These are phyloP conservation scores for Naegleria gruberi DNA, from an alignment of 208 protist genomes.

Conservation along the genomic window DNA sequence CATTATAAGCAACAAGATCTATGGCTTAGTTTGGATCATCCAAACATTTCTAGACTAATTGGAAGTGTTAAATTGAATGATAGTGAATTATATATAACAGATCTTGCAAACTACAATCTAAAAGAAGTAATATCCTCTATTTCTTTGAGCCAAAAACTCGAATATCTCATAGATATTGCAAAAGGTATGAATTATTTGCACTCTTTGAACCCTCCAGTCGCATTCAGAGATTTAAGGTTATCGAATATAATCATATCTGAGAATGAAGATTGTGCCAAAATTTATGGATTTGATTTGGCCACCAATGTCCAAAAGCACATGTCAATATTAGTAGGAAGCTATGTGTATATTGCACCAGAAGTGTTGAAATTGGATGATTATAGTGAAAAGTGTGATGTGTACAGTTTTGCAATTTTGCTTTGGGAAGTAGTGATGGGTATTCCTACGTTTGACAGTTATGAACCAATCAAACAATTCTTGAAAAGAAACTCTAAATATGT, in stretches of 20 bases:
- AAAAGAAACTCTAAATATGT: too few relatives aligned
- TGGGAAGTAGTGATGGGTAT: too few relatives aligned
- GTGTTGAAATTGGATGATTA: background rate
- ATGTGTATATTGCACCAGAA: background rate
- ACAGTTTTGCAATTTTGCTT: constrained; percentile 1
- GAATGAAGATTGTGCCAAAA: background rate
- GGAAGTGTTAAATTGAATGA: too few relatives aligned
- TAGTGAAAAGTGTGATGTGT: constrained; percentile 1
- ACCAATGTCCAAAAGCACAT: background rate
- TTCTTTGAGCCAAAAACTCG: too few relatives aligned
- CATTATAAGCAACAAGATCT: too few relatives aligned
- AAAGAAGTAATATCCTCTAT: too few relatives aligned
- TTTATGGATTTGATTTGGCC: background rate
- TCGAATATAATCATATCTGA: background rate
- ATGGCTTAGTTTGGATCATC: too few relatives aligned
- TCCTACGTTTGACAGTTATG: too few relatives aligned
- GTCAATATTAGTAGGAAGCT: background rate
- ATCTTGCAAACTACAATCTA: too few relatives aligned
- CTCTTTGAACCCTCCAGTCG: background rate
- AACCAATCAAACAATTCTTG: too few relatives aligned
- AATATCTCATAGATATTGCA: background rate
- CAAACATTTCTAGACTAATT: too few relatives aligned
- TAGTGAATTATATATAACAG: too few relatives aligned
- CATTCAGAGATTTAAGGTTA: background rate
- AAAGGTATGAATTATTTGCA: constrained; percentile 5